Evolutionary conservation across 768 basidiomycete genomes (phyloP), one percentile per base, ranked within the genome.

Genomic region (Ramaria sp.): DNA sequence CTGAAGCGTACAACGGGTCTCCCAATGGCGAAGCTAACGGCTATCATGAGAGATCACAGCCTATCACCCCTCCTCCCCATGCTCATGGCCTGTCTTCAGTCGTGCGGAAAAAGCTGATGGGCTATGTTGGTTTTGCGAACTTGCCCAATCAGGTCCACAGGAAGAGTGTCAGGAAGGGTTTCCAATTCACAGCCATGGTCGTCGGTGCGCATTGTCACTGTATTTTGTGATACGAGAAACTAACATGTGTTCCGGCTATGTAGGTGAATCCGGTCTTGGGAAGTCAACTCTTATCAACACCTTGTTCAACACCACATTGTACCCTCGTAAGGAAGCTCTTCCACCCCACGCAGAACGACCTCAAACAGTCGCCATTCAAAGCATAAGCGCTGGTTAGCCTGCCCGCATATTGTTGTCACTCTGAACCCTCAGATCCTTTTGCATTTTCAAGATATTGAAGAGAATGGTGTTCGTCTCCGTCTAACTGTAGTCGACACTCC

Each of bases 241-340:
- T 10, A 4, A 33, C 13, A 9, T 49, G 22, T 7, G 34, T 37
- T 37, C 34, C 52, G 12, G 38, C 48, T 31, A 61, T 56, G 50
- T 65, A 93, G 93, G 93, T 72, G 95, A 99, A 76, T 97, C 95
- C 54, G 96, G 96, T 53, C 79, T 99, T 59, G 96, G 96, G 55
- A 99, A 99, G 77, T 99, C 96, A 4, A 99, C 96, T 11, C 82
- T 98, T 67, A 87, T 99, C 71, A 99, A 99, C 73, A 99, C 96
- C 19, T 80, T 99, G 63, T 99, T 99, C 83, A 91, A 96, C 70
- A 97, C 96, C 41, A 81, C 84, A 58, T 87, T 99, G 59, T 96
- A 97, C 72, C 86, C 91, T 41, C 82, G 85, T 61, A 94, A 94
- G 72, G 83, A 87, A 63, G 82, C 89, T 51, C 75, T 84, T 17